Evolutionary conservation across 2,329 filamentous ascomycete species (phyloP), one percentile per base, ranked within the genome.

Genomic region (Colletotrichum higginsianum): DNA sequence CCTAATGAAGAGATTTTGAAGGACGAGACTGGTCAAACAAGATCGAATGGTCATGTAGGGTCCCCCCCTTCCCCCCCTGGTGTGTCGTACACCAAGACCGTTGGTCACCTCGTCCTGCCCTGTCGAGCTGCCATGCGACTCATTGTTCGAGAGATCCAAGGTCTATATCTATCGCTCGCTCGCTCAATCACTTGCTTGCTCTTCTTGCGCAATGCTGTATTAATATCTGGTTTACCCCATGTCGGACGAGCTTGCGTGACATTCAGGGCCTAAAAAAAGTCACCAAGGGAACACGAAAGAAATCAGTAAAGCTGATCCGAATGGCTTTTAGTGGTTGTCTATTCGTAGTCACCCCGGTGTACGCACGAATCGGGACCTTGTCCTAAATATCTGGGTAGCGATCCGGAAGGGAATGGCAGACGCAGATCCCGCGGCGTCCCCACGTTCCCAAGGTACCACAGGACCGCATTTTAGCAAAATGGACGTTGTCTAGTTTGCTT

Each of bases 401-500:
- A 23, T 35, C 42, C 30, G 50, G n/a, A 4, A 52, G 11, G 63
- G 50, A 21, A 50, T 30, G 21, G 50, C 18, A 21, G 15, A 15
- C 49, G 63, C n/a, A 61, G 63, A 67, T 71, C 49, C 35, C 44
- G 56, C 47, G 21, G 40, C 40, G 47, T 52, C 23, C 50, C 64
- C 30, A 57, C 13, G 44, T 42, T 47, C 50, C 61, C n/a, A 53
- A 38, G 42, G 26, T 46, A 18, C 57, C 44, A 40, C 50, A 67
- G 42, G 44, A 63, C 57, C 57, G 57, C 30, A 47, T 63, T 47
- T 38, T 38, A 38, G 44, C 52, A 46, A 56, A 57, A 26, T 67
- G 55, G 55, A 58, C 50, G 47, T 44, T 44, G 47, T 62, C 50
- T 30, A 26, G 42, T 61, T 67, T 57, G 67, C 44, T 61, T 61